Evolutionary conservation across 305 asterid genomes (phyloP).

Genomic region (Nicotiana rustica): DNA sequence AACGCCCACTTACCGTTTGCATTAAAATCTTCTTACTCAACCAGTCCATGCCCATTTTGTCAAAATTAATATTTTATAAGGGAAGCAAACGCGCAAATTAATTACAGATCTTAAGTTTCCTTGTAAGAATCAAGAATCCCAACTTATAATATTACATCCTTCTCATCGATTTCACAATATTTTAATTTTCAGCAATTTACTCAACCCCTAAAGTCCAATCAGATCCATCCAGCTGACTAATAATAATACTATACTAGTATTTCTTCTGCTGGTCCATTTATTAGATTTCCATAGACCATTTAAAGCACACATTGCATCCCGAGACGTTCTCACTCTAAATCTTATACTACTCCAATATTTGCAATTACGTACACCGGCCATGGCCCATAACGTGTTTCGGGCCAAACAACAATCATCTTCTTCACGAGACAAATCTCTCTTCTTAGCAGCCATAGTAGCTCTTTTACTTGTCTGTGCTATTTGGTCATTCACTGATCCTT

Average conservation of each 20-base stretch:
- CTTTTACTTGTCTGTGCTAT: slow-evolving; percentile 46
- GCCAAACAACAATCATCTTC: slow-evolving; percentile 50
- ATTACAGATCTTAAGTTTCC: slow-evolving; percentile 30
- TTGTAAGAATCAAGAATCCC: background rate
- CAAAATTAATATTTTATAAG: background rate
- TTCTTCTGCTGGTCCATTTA: slow-evolving; percentile 2
- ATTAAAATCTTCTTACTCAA: slow-evolving; percentile 12
- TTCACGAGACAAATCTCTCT: slow-evolving; percentile 38
- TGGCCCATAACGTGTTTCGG: slow-evolving; percentile 44
- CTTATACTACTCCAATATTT: background rate
- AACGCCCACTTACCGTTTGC: background rate
- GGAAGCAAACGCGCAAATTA: slow-evolving; percentile 14
- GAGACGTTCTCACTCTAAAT: background rate
- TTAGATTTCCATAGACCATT: slow-evolving; percentile 22
- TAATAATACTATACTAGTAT: background rate
- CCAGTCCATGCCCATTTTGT: background rate
- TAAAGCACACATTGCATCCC: slow-evolving; percentile 29
- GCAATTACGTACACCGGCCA: slow-evolving; percentile 35
- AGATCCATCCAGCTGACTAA: slow-evolving; percentile 12
- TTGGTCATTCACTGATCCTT: slow-evolving; percentile 51
- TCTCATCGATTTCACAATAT: background rate
- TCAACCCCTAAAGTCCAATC: slow-evolving; percentile 17
- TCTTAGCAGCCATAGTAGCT: slow-evolving; percentile 38
- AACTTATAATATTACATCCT: background rate
- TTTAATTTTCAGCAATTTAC: background rate